These are phyloP conservation scores for Heteromeles arbutifolia DNA, from an alignment of 306 rosid species.

Conservation along the genomic window DNA sequence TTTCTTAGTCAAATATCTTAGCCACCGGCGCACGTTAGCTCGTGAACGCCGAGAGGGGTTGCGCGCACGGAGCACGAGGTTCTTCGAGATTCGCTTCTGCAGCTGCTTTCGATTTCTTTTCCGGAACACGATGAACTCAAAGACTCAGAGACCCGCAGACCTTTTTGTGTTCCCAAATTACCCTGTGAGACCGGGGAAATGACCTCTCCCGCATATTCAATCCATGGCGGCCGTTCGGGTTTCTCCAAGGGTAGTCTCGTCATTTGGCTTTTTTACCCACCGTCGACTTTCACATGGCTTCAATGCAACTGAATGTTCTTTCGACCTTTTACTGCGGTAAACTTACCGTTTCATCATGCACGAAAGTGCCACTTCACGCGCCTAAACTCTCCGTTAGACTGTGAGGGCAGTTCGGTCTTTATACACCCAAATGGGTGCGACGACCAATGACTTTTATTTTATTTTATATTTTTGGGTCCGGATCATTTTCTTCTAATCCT, in stretches of 20 bases:
- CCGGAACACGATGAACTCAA: conserved; percentile 11
- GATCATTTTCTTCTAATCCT: no score
- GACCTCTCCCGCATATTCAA: background rate
- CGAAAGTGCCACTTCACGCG: background rate
- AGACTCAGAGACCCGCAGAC: conserved; percentile 2
- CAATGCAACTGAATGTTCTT: conserved; percentile 24
- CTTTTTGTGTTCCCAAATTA: background rate
- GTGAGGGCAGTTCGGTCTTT: conserved; percentile 10
- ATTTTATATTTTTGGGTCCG: no score
- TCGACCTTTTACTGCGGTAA: background rate
- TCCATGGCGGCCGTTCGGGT: background rate
- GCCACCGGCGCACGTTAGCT: conserved; percentile 16
- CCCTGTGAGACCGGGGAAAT: background rate
- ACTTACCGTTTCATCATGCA: background rate
- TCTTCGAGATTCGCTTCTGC: conserved; percentile 18
- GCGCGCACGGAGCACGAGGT: conserved; percentile 12
- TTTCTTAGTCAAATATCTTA: background rate
- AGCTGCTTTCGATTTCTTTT: background rate
- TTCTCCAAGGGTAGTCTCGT: conserved; percentile 9
- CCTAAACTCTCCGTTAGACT: background rate
- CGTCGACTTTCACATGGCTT: conserved; percentile 4
- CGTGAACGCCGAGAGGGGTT: background rate
- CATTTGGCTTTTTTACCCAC: background rate
- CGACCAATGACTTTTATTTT: conserved; percentile 8
- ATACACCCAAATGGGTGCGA: background rate